Conservation (phyloP, 2,329 filamentous ascomycete species). For the Onygenales sp. region DNA sequence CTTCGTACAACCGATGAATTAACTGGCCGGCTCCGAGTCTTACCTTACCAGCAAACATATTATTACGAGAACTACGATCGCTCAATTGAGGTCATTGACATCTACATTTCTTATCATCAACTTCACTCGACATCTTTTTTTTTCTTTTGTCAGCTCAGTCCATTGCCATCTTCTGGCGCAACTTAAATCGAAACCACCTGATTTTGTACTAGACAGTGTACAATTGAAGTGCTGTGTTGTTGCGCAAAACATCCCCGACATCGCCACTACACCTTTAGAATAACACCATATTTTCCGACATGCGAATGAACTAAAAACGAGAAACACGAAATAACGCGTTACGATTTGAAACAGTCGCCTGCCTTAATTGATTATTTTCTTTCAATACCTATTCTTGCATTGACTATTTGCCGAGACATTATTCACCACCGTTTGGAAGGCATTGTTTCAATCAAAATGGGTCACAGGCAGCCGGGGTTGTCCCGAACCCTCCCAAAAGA, state of each 20-base stretch:
- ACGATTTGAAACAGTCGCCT: not conserved
- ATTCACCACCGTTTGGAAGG: not conserved
- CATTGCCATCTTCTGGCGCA: not conserved
- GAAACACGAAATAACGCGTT: slow-evolving; percentile 3
- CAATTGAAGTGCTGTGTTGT: not conserved
- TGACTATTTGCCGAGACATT: not conserved
- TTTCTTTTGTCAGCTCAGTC: not conserved
- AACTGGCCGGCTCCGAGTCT: not conserved
- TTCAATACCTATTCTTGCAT: slow-evolving; percentile 1
- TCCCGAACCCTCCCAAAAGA: slow-evolving; percentile 40
- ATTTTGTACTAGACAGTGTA: not conserved
- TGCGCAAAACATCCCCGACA: not conserved
- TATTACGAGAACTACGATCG: not conserved
- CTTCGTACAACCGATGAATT: not conserved
- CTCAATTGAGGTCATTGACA: not conserved
- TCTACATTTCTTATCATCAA: not conserved
- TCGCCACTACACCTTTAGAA: not conserved
- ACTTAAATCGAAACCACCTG: not conserved
- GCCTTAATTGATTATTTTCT: not conserved
- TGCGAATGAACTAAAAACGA: not conserved
- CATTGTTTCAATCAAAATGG: slow-evolving; percentile 18
- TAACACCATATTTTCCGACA: not conserved
- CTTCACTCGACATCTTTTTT: not conserved
- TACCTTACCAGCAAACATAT: not conserved
- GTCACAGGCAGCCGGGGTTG: slow-evolving; percentile 28